Evolutionary conservation across 306 rosid species (phyloP).

Genomic region (Trifolium pratense): DNA sequence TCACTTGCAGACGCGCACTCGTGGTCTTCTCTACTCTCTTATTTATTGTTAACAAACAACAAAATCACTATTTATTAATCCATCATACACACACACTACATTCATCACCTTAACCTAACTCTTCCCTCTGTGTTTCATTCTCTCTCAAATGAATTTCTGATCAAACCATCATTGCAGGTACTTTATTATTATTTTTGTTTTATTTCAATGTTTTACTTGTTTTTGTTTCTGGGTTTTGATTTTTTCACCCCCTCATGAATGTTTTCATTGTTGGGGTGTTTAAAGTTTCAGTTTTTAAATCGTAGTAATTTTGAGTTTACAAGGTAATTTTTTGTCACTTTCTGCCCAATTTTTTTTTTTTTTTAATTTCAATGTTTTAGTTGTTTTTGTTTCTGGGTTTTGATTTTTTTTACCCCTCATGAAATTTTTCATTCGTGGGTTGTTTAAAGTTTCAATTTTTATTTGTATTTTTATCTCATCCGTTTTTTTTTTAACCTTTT

Average conservation of each 20-base stretch:
- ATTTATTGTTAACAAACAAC: constrained; percentile 35
- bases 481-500: not conserved
- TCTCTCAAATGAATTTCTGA: constrained; percentile 41
- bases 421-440: not conserved
- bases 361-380: not conserved
- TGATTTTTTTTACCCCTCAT: not conserved
- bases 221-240: constrained; percentile 1
- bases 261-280: constrained; percentile 1
- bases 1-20: constrained; percentile 53
- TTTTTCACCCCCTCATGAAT: not conserved
- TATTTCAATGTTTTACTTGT: not conserved
- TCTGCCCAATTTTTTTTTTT: not conserved
- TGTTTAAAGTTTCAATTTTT: constrained; percentile 28
- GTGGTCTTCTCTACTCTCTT: constrained; percentile 26
- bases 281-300: constrained; percentile 26
- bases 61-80: not conserved
- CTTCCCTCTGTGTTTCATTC: not conserved
- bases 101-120: not conserved
- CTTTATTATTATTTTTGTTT: not conserved
- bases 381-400: constrained; percentile 7
- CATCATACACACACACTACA: not conserved
- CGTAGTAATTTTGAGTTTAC: too few species aligned
- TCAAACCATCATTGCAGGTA: constrained; percentile 43
- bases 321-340: too few species aligned
- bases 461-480: not conserved